Base-by-base conservation (phyloP, 1,284 basidiomycete species). In the Naganishia liquefaciens region DNA sequence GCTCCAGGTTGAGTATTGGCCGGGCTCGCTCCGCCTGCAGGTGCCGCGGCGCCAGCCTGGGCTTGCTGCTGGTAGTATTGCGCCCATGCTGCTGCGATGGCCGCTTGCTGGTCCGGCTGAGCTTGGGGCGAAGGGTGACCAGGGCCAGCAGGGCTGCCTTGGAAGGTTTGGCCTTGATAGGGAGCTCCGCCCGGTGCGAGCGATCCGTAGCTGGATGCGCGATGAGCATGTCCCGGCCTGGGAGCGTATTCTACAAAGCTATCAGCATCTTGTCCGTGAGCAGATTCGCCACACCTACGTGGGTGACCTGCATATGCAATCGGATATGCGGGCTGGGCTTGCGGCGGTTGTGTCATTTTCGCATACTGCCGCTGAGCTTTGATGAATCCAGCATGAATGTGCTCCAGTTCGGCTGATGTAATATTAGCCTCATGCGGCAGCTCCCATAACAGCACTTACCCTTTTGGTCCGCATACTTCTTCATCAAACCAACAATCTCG, bases 401-500 rank as follows among this genome's bases (percentile, higher is more conserved):
- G 77, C 62, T 80, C 78, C 23, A 80, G 71, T 66, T 80, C 79
- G 49, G 79, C 79, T 77, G 39, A 28, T 30, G 39, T 27, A 25
- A 21, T 23, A 46, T 51, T 9, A 47, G 19, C 25, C 23, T 37
- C 23, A 33, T 33, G 44, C 0, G 5, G 57, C 61, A 62, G 42
- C 66, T 44, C 37, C 27, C 30, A 15, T 25, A 9, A 49, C 69
- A 73, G 63, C 70, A 87, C 90, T 63, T 85, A 82, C 91, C 83
- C 80, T 95, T 94, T 80, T 95, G 93, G 74, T 90, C 93, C 49
- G 80, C 79, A 78, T 99, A 99, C 80, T 95, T 95, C 76, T 97
- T 93, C 71, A 99, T 97, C 62, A 99, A 81, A 72, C 92, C 92
- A 69, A 95, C 92, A 69, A 99, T 96, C 83, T 93, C 93, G 2